Evolutionary conservation across 116 monocot genomes (phyloP).

Genomic region (Posidonia oceanica): DNA sequence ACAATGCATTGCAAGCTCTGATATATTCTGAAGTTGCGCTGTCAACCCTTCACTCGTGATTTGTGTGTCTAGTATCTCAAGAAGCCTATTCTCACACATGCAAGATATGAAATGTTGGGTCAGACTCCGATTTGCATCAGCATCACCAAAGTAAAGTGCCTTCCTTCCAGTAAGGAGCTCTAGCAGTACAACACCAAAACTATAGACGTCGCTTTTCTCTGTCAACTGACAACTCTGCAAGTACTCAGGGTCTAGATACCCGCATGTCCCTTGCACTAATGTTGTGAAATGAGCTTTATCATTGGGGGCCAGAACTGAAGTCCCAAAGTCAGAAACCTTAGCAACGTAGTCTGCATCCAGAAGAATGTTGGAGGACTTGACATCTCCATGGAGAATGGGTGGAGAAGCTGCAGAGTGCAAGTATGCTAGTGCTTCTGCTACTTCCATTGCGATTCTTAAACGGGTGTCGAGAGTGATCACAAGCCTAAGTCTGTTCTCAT

Average conservation of each 20-base stretch:
- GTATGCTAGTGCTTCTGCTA: slow-evolving; percentile 33
- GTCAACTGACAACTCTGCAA: slow-evolving; percentile 27
- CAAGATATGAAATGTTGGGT: slow-evolving; percentile 16
- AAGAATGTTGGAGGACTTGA: slow-evolving; percentile 10
- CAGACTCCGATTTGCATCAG: slow-evolving; percentile 10
- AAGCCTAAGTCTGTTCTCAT: not conserved
- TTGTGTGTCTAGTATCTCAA: slow-evolving; percentile 14
- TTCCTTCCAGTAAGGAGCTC: slow-evolving; percentile 27
- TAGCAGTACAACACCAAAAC: slow-evolving; percentile 34
- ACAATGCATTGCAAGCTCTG: slow-evolving; percentile 18
- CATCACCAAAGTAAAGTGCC: slow-evolving; percentile 9
- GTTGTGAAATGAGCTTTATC: too few species aligned
- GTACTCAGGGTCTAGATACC: slow-evolving; percentile 43
- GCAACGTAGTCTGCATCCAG: too few species aligned
- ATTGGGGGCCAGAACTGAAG: too few species aligned
- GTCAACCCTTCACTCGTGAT: slow-evolving; percentile 5
- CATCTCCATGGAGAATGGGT: slow-evolving; percentile 37
- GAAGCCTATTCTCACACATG: slow-evolving; percentile 10
- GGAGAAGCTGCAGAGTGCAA: slow-evolving; percentile 27
- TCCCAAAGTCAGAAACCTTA: too few species aligned
- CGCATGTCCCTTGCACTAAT: slow-evolving; percentile 23
- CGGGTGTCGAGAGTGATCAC: slow-evolving; percentile 7
- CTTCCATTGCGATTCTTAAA: slow-evolving; percentile 23
- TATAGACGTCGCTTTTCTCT: slow-evolving; percentile 37
- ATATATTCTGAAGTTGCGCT: slow-evolving; percentile 4